Evolutionary conservation across 2,329 filamentous ascomycete species (phyloP), one percentile per base, ranked within the genome.

Genomic region (Aspergillus sergii): DNA sequence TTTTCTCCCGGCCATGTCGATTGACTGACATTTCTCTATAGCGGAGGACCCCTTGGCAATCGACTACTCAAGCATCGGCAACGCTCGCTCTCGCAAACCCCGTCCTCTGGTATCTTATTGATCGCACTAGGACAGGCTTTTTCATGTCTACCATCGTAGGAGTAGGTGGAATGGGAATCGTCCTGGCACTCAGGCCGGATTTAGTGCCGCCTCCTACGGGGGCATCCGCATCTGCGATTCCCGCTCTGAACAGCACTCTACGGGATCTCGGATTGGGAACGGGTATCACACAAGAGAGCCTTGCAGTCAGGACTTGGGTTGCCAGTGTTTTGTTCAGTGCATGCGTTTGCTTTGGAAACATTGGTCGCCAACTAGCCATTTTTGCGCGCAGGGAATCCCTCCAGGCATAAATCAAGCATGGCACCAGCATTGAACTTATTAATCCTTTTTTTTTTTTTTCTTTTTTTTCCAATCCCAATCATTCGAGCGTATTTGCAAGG

Each of bases 331-430:
- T 99, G 57, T 99, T 97, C 76, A 97, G 95, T 79, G 96, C 92
- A 73, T 93, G 92, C 70, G 88, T 98, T 11, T 97, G 94, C 79
- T 97, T 99, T 82, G 95, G 95, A 12, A 98, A 97, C 74, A 93
- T 99, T 73, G 95, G 95, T 14, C 85, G 95, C 66, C 85, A 92
- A 65, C 79, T 98, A 67, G 89, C 89, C n/a, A 79, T 87, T 66
- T 84, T 73, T 58, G 70, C 65, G 19, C 45, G 60, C 60, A 71
- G 63, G 63, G 63, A 72, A 58, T 62, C 62, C 28, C 43, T 69
- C 41, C 71, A 72, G 58, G 55, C 66, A 34, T 72, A 54, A 59
- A 57, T 43, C 14, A 45, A 9, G 10, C 28, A 32, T n/a, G 48
- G 14, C 26, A 26, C 12, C 26, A 28, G 26, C 26, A 51, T 30